Conservation (phyloP, 495 filamentous ascomycete species). For the Penicillium salamii region DNA sequence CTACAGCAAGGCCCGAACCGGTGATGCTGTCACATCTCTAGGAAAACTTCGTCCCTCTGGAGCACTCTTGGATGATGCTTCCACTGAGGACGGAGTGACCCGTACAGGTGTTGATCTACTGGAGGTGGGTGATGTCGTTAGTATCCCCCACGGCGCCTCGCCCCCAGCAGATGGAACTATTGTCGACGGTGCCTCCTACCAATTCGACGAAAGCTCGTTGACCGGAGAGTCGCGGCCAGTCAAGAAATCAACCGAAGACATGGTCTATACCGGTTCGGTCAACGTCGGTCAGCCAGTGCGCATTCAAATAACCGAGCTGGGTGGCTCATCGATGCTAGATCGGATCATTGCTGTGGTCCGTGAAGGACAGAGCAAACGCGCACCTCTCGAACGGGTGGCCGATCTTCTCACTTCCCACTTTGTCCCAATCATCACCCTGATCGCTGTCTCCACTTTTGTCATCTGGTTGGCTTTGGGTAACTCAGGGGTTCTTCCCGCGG, state of each 20-base stretch:
- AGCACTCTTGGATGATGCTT: constrained; percentile 54
- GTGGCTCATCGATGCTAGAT: constrained; percentile 85
- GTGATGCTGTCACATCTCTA: constrained; percentile 80
- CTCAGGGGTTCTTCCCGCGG: constrained; percentile 60
- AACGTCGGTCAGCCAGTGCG: constrained; percentile 73
- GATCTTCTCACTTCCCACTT: constrained; percentile 86
- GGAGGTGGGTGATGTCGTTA: constrained; percentile 78
- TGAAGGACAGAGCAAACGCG: constrained; percentile 84
- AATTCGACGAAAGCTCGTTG: constrained; percentile 85
- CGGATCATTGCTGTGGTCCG: constrained; percentile 86
- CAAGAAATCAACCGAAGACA: constrained; percentile 65
- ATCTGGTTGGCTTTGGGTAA: constrained; percentile 77
- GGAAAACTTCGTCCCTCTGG: constrained; percentile 76
- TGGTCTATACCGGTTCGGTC: constrained; percentile 81
- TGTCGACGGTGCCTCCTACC: constrained; percentile 54
- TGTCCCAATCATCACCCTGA: constrained; percentile 76
- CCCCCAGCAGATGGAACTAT: constrained; percentile 82
- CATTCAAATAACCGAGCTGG: constrained; percentile 64
- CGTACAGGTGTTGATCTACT: constrained; percentile 68
- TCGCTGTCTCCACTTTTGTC: constrained; percentile 80
- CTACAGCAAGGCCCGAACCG: constrained; percentile 89
- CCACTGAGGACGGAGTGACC: constrained; percentile 24
- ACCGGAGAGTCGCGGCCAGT: constrained; percentile 85
- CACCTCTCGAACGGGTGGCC: constrained; percentile 82
- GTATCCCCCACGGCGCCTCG: constrained; percentile 73